Base-by-base conservation (phyloP, 768 basidiomycete species). In the Leccinum disarticulatum region DNA sequence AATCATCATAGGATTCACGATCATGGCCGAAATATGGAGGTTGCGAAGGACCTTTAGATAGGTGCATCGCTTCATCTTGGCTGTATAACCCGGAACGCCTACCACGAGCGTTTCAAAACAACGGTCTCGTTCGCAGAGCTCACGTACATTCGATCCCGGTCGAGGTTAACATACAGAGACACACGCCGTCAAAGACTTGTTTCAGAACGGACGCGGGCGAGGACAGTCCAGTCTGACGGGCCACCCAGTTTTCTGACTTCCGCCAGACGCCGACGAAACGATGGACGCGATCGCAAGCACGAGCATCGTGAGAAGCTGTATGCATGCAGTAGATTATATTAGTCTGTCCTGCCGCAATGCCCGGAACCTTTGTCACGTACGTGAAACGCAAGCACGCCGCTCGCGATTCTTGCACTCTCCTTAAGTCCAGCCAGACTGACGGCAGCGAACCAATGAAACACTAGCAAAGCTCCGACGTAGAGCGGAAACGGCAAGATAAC, bases 141-240 rank as follows among this genome's bases (percentile, higher is more conserved):
- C 43, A 36, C 63, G 15, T 22, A 87, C 87, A 87, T 79, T 87
- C 85, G 65, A 86, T 84, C 8, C 87, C 89, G 1, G 90, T 90
- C 36, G 89, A 76, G 0, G 87, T 88, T 1, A 92, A 75, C 77
- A 90, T 86, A 0, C 86, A 83, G 3, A 92, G 75, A 64, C 88
- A 90, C 27, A 87, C 76, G 0, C 90, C 90, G 60, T 85, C 76
- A 69, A 84, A 91, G 7, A 86, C 74, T 47, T 87, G 80, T 25
- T 68, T 77, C 0, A 77, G 68, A 33, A 83, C 68, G 3, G 65
- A 67, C 4, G 61, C 54, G 0, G 74, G 58, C 3, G 78, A 73
- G n/a, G 64, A 54, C 11, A 61, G 67, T 51, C 51, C 72, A 64
- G 30, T 66, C 66, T 72, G 61, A 1, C 78, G 77, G 38, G 60